Percentiles rank a stretch among this genome's conserved stretches.
Conservation (phyloP, 1,284 basidiomycete genomes). For the Boletus hoseneyae region DNA sequence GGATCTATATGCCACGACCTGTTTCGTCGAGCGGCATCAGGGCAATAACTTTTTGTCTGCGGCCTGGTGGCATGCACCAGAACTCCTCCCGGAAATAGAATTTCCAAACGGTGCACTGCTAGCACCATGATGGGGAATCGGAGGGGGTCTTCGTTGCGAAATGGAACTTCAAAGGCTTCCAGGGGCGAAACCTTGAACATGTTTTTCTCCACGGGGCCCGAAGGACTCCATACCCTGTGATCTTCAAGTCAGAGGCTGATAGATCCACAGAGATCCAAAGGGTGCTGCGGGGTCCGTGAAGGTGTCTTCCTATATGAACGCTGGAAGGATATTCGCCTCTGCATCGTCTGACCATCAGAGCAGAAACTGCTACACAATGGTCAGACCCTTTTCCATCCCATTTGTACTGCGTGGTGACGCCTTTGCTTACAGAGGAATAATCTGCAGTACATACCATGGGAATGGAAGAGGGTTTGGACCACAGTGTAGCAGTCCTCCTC, state of each 20-base stretch:
- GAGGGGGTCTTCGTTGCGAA: background rate
- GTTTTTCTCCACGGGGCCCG: background rate
- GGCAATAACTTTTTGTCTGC: background rate
- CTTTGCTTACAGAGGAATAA: conserved; percentile 16
- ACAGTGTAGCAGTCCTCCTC: conserved; percentile 16
- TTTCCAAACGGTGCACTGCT: background rate
- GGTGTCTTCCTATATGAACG: conserved; percentile 11
- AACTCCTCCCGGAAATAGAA: conserved; percentile 2
- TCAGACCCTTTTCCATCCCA: conserved; percentile 29
- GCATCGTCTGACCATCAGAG: conserved; percentile 7
- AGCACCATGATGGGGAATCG: background rate
- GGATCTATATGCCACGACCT: conserved; percentile 2
- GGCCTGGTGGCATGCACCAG: conserved; percentile 2
- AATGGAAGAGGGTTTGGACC: conserved; percentile 31
- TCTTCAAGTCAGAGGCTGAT: background rate
- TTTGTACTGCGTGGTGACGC: conserved; percentile 27
- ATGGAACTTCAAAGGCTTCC: too few species aligned
- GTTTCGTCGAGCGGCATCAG: conserved; percentile 11
- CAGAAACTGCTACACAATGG: conserved; percentile 26
- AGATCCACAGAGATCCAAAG: conserved; percentile 9
- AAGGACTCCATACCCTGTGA: conserved; percentile 1
- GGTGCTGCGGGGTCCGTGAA: background rate
- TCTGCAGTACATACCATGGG: conserved; percentile 31
- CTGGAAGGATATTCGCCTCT: background rate
- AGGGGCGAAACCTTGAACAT: too few species aligned